These are phyloP conservation scores for Rhodotorula babjevae DNA, from an alignment of 768 basidiomycete genomes.

Conservation along the genomic window DNA sequence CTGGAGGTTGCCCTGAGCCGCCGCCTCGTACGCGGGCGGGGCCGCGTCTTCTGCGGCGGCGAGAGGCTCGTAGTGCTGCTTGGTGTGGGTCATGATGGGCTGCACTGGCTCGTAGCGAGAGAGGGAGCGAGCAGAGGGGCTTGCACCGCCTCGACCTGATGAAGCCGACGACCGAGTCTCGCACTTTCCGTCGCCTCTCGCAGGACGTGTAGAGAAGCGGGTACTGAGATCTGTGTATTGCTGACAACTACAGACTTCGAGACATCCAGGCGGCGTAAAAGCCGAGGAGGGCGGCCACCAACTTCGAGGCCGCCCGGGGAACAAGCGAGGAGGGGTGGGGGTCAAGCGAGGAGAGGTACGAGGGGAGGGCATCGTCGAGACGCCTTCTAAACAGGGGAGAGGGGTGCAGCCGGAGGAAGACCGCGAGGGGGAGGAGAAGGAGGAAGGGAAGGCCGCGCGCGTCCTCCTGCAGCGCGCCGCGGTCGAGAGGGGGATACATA, in stretches of 20 bases:
- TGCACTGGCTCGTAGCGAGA: neutral
- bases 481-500: neutral
- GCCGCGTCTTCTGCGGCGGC: neutral
- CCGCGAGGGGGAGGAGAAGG: neutral
- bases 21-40: slow-evolving; percentile 14
- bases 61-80: slow-evolving; percentile 11
- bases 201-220: no score
- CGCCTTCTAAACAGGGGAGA: neutral
- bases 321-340: neutral
- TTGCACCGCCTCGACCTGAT: neutral
- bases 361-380: neutral
- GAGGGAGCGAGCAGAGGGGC: neutral
- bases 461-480: slow-evolving; percentile 4
- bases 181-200: no score
- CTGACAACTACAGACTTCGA: no score
- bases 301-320: no score
- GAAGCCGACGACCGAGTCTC: neutral
- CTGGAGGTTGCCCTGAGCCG: neutral
- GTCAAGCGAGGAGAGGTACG: neutral
- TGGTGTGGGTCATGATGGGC: slow-evolving; percentile 9
- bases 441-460: neutral
- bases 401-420: neutral
- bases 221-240: no score
- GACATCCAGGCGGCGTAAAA: no score
- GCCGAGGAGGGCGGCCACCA: no score